Percentiles rank a stretch among this genome's conserved stretches.
Evolutionary conservation across 495 filamentous ascomycete genomes (phyloP).

Genomic region (Trichocladium antarcticum): DNA sequence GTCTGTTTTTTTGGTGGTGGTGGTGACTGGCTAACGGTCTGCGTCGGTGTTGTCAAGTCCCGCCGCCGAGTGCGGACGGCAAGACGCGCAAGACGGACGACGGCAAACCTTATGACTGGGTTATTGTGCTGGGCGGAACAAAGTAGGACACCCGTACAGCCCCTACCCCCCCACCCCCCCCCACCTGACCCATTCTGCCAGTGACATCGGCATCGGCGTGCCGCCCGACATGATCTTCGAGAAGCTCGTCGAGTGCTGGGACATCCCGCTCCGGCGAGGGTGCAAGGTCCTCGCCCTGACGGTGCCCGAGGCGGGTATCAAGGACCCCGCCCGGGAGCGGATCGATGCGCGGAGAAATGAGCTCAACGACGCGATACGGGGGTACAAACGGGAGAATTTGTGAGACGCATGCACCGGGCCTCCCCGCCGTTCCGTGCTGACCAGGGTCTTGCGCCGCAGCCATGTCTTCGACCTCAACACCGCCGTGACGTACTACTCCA

Average conservation of each 20-base stretch:
- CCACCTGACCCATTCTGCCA: slow-evolving; percentile 5
- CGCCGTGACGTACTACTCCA: slow-evolving; percentile 42
- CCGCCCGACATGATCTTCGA: slow-evolving; percentile 29
- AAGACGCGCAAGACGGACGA: neutral
- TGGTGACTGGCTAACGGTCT: too few relatives aligned
- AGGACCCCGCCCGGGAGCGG: slow-evolving; percentile 9
- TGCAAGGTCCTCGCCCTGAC: slow-evolving; percentile 50
- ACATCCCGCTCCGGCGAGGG: slow-evolving; percentile 33
- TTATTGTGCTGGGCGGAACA: slow-evolving; percentile 46
- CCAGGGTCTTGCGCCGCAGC: slow-evolving; percentile 12
- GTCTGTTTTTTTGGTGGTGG: too few relatives aligned
- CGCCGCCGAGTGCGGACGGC: neutral
- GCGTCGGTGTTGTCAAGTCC: neutral
- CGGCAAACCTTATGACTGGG: slow-evolving; percentile 31
- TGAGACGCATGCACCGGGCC: slow-evolving; percentile 20
- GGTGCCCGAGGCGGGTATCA: slow-evolving; percentile 41
- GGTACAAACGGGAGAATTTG: slow-evolving; percentile 35
- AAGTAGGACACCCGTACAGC: slow-evolving; percentile 34
- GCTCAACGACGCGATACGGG: slow-evolving; percentile 44
- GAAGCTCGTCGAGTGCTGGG: slow-evolving; percentile 36
- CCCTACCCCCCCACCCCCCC: neutral
- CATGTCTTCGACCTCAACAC: slow-evolving; percentile 44
- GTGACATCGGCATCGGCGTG: slow-evolving; percentile 35
- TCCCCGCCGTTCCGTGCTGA: neutral
- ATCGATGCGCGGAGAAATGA: slow-evolving; percentile 31